Base-by-base conservation (phyloP, 768 basidiomycete species). In the Trametes maxima region DNA sequence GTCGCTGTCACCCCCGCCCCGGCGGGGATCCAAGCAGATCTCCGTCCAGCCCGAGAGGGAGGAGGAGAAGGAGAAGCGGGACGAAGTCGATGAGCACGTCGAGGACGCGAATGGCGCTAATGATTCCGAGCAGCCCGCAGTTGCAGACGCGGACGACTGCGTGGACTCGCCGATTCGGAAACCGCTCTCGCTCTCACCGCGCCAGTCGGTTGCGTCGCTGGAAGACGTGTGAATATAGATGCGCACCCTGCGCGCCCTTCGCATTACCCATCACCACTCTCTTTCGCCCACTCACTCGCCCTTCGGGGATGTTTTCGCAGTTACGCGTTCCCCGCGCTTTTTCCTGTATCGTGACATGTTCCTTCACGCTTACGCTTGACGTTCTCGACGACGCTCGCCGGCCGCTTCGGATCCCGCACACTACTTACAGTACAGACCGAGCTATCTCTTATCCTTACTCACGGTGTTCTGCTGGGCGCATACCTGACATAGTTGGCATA, bases 1-100 rank as follows among this genome's bases (percentile, higher is more conserved):
- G 35, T 77, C 87, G 11, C 73, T 89, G 33, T 83, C 85, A 6
- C 87, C 87, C 5, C 86, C 87, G 0, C 88, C 87, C 24, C 82
- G 88, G 40, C 80, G 83, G 33, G 78, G 80, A 40, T 87, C 85
- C 22, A 82, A 79, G 60, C 79, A 82, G 57, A 73, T 82, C 54
- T 68, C 76, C 17, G 42, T 57, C 42, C 47, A 44, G 37, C 60
- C 22, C 7, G 44, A 60, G 53, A 52, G 59, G 17, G 60, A 59
- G 47, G 46, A 42, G 24, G 62, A 66, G 10, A 50, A 54, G 14
- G 42, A 52, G 8, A 46, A 59, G 8, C 28, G 45, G n/a, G 22
- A 47, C 1, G 54, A 49, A 14, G 50, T 16, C 4, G 48, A 45
- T 6, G 33, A 44, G 21, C 50, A 21, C 14, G 44, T 16, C 19